These are phyloP conservation scores for Bromus sterilis DNA, from an alignment of 176 grass and related monocot genomes.

Conservation along the genomic window DNA sequence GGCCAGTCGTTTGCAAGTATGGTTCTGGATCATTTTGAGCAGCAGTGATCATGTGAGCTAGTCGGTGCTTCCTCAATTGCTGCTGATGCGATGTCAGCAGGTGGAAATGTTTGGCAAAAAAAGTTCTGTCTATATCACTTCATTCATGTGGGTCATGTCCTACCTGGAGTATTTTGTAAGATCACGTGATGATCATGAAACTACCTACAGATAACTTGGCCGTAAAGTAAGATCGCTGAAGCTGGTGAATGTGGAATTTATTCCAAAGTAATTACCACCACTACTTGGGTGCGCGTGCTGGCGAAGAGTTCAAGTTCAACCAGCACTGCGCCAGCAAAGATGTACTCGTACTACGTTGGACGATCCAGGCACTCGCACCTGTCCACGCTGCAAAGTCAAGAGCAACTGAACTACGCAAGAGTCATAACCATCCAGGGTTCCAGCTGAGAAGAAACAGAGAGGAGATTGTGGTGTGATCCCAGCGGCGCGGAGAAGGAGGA, in stretches of 20 bases:
- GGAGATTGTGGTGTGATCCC: background rate
- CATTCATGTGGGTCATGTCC: background rate
- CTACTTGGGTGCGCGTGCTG: conserved; percentile 1
- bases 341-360: background rate
- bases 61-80: background rate
- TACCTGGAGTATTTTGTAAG: background rate
- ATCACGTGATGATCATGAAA: background rate
- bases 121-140: background rate
- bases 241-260: background rate
- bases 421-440: background rate
- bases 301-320: conserved; percentile 9
- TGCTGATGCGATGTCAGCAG: background rate
- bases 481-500: background rate
- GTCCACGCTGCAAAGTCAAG: background rate
- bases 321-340: background rate
- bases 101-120: background rate
- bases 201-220: background rate
- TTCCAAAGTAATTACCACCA: background rate
- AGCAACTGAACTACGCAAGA: background rate
- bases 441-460: background rate
- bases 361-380: background rate
- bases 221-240: background rate
- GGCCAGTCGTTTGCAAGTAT: background rate
- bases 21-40: background rate
- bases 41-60: background rate